phyloP scores from a whole-genome alignment of 352 stramenopile genomes.

The Thalassiosira sp. region DNA sequence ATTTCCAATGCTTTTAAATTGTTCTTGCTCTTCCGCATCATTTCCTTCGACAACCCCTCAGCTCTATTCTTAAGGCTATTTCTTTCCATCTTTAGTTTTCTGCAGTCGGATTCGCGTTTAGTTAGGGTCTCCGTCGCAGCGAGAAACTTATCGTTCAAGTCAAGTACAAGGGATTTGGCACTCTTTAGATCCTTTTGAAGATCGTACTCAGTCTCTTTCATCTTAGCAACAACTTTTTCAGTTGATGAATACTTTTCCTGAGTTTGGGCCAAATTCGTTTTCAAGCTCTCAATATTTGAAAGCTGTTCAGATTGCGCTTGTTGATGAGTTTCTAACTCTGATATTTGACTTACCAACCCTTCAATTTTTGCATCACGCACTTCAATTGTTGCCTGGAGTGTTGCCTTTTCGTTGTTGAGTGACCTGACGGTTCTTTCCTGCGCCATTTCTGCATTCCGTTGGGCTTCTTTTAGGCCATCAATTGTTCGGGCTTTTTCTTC shows the following conservation, averaged over 20 bases:
- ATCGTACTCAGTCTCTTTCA: conserved; percentile 48
- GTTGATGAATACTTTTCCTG: conserved; percentile 23
- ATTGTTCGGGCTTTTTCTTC: conserved; percentile 31
- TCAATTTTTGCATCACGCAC: conserved; percentile 69
- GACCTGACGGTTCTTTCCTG: conserved; percentile 60
- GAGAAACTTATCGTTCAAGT: conserved; percentile 3
- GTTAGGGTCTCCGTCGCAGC: conserved; percentile 14
- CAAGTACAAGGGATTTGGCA: conserved; percentile 19
- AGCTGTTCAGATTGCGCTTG: conserved; percentile 27
- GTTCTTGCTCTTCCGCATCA: conserved; percentile 61
- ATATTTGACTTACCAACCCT: conserved; percentile 21
- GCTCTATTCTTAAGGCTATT: conserved; percentile 74
- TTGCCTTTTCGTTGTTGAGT: conserved; percentile 77
- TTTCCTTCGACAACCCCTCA: conserved; percentile 75
- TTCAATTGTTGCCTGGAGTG: conserved; percentile 67
- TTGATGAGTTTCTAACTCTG: conserved; percentile 18
- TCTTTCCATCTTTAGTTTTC: conserved; percentile 69
- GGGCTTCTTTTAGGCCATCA: conserved; percentile 5
- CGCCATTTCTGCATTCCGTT: conserved; percentile 9
- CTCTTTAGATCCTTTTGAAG: conserved; percentile 38
- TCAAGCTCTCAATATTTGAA: conserved; percentile 27
- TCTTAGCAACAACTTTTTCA: conserved; percentile 31
- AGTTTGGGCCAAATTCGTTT: conserved; percentile 15
- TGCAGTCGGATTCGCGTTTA: conserved; percentile 17
- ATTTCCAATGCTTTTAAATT: conserved; percentile 51